These are phyloP conservation scores for Aspergillus ochraceus DNA, from an alignment of 2,329 filamentous ascomycete genomes.

Conservation along the genomic window DNA sequence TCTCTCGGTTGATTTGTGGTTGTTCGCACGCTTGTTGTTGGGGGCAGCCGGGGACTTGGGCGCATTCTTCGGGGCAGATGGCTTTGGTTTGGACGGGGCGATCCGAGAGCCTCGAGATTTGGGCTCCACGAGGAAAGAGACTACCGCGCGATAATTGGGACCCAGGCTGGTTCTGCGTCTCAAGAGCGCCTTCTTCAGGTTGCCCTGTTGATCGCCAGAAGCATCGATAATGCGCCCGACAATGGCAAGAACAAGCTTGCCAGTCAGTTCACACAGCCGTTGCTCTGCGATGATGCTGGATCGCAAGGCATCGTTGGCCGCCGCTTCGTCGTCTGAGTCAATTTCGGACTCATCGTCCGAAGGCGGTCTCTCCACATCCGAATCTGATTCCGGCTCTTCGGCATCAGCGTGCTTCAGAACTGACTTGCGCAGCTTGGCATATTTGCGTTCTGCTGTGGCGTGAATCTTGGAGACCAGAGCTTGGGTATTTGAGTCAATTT, in stretches of 20 bases:
- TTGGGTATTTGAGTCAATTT: constrained; percentile 64
- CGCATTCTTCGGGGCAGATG: constrained; percentile 16
- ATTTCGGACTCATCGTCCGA: constrained; percentile 42
- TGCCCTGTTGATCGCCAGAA: constrained; percentile 58
- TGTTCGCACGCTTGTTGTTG: constrained; percentile 22
- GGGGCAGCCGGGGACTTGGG: constrained; percentile 15
- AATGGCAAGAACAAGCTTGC: constrained; percentile 80
- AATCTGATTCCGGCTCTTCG: constrained; percentile 69
- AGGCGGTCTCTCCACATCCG: constrained; percentile 60
- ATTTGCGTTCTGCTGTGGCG: constrained; percentile 71
- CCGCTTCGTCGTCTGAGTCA: constrained; percentile 36
- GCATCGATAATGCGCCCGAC: constrained; percentile 72
- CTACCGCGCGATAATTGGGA: constrained; percentile 79
- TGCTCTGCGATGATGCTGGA: constrained; percentile 77
- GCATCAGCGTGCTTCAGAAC: constrained; percentile 54
- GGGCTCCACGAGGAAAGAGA: constrained; percentile 74
- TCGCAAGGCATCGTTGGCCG: constrained; percentile 56
- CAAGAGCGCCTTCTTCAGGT: constrained; percentile 69
- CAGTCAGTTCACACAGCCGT: constrained; percentile 79
- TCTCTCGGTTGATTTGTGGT: constrained; percentile 41
- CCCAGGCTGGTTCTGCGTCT: constrained; percentile 81
- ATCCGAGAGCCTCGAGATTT: constrained; percentile 41
- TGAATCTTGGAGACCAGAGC: constrained; percentile 74
- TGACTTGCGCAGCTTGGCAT: constrained; percentile 60
- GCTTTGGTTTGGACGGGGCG: constrained; percentile 36